Conservation (phyloP, 495 filamentous ascomycete genomes). For the Aspergillus avenaceus region DNA sequence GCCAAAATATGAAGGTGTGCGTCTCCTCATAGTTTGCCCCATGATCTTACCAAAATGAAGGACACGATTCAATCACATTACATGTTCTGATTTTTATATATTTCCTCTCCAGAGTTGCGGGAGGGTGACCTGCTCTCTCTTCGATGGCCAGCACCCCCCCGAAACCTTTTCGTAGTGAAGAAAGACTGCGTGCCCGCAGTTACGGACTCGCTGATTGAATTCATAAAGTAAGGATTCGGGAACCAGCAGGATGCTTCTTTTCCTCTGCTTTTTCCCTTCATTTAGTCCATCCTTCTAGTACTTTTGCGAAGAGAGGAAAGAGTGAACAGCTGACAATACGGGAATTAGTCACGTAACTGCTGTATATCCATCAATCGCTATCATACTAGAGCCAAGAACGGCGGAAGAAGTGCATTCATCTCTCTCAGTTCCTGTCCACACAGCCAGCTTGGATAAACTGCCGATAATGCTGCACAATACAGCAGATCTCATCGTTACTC, state of each 20-base stretch:
- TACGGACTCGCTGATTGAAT: conserved; percentile 68
- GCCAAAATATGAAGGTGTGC: conserved; percentile 52
- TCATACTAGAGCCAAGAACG: conserved; percentile 77
- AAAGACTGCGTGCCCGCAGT: conserved; percentile 73
- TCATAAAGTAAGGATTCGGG: conserved; percentile 65
- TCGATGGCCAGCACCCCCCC: conserved; percentile 83
- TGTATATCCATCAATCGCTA: conserved; percentile 74
- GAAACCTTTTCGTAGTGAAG: conserved; percentile 86
- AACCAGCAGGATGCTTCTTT: too few relatives aligned
- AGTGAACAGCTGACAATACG: conserved; percentile 5
- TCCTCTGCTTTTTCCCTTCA: too few relatives aligned
- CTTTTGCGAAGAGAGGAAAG: background rate
- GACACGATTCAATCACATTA: too few relatives aligned
- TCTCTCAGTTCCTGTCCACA: conserved; percentile 75
- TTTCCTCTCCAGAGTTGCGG: conserved; percentile 46
- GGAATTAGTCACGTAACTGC: conserved; percentile 61
- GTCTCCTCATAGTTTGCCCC: background rate
- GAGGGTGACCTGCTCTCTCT: conserved; percentile 69
- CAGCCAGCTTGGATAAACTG: conserved; percentile 30
- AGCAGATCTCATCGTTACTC: conserved; percentile 79
- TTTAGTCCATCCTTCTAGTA: too few relatives aligned
- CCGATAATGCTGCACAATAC: conserved; percentile 53
- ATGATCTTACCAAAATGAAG: too few relatives aligned
- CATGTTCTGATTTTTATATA: background rate
- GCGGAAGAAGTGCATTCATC: conserved; percentile 69